Conservation (phyloP, 139 green algal species). For the Picochlorum sp. region DNA sequence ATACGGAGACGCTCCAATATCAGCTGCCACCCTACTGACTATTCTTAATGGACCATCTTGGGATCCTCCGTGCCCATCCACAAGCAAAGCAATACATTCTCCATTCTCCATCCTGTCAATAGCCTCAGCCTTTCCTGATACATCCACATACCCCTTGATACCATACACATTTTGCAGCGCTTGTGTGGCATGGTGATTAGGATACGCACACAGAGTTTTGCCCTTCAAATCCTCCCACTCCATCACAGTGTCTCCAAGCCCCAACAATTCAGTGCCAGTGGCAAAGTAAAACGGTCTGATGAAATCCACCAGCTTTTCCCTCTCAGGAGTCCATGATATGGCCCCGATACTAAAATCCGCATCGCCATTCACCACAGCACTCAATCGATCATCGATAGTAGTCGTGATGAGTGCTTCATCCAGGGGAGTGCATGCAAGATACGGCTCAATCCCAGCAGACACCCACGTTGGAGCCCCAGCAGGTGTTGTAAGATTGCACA, state of each 20-base stretch:
- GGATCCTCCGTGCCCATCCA: neutral
- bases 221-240: constrained; percentile 1
- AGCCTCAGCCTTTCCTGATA: neutral
- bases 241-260: neutral
- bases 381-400: neutral
- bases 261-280: neutral
- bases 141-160: neutral
- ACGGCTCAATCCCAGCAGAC: neutral
- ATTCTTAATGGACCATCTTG: neutral
- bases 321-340: neutral
- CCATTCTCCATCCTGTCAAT: neutral
- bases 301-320: neutral
- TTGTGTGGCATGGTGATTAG: neutral
- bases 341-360: neutral
- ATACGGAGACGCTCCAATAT: neutral
- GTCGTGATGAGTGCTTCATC: neutral
- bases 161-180: neutral
- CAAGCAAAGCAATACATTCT: neutral
- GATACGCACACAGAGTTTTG: neutral
- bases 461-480: neutral
- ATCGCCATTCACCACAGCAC: constrained; percentile 1
- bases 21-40: neutral
- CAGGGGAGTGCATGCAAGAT: neutral
- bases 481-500: neutral
- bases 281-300: neutral